Base-by-base conservation (phyloP, 495 filamentous ascomycete genomes). In the Aspergillus mulundensis region DNA sequence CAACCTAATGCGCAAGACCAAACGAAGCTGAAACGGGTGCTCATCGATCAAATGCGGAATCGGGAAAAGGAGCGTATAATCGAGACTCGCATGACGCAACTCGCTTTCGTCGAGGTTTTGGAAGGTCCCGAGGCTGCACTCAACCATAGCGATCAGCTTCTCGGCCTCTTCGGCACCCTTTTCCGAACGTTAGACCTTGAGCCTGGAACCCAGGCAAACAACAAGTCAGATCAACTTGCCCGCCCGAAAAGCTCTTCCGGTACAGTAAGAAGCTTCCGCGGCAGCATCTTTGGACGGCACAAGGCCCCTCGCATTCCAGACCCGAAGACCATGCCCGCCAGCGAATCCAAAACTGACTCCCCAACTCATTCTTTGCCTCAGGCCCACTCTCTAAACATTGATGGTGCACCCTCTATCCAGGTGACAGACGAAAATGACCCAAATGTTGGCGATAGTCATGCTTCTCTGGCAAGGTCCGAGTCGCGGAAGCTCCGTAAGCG, bases 21-120 rank as follows among this genome's bases (percentile, higher is more conserved):
- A 56, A 53, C 59, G 21, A 58, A 50, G n/a, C 50, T 60, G 6
- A 66, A 66, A 52, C 74, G 70, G 43, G 84, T 82, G 6, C 62
- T 88, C 19, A 81, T 92, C 10, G 84, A 88, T 56, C 82, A 85
- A 53, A 84, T 96, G 77, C 83, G 86, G 47, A 79, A 81, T 53
- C 83, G 83, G 36, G 91, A 96, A 63, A 93, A 88, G 62, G 87
- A 89, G 63, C 77, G 80, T 18, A 87, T 97, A 23, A 68, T 98
- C 20, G 88, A 97, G 68, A 81, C 96, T 28, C 95, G 93, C 64
- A 96, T 98, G 83, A 96, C 91, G 7, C 90, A 96, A 61, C 77
- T 98, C 56, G 80, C 89, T 4, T 82, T 98, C 36, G 65, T 91
- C 11, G 94, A 97, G 69, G 75, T 91, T 11, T 63, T 88, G 15